Base-by-base conservation (phyloP, 345 rosid species). In the Microthlaspi erraticum region DNA sequence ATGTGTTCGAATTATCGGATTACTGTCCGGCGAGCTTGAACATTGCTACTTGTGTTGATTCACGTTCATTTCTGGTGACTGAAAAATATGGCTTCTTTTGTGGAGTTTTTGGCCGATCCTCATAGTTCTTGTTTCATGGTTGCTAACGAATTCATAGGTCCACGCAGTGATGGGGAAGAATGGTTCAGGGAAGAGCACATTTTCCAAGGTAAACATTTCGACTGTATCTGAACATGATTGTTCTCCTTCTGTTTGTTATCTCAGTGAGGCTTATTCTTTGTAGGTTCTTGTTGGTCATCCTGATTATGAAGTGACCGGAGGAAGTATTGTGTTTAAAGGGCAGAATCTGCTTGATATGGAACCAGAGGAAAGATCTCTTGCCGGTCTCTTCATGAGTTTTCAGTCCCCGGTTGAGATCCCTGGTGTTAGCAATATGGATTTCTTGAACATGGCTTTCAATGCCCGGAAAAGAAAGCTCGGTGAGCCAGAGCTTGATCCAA, bases 151-250 rank as follows among this genome's bases (percentile, higher is more conserved):
- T 20, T 44, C 59, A 50, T 73, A 94, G 99, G 57, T 95, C 64
- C 99, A 92, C 75, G 98, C 97, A 20, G 81, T 92, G 44, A 90
- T 92, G 99, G 99, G 99, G 48, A 92, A 88, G 82, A 95, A 95
- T 53, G 99, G 98, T 68, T 95, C 99, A 6, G 98, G 98, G 64
- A 95, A 92, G 86, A 95, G 97, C 82, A 95, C 98, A 2, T 85
- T 92, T 57, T 84, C 97, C 10, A 95, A 90, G 97, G 99, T 92
- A 54, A 31, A 34, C 36, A 4, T 45, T 19, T 50, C 2, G 9
- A n/a, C 46, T 46, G 20, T 44, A 16, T 34, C 10, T 18, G 8
- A 42, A 16, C 16, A 8, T 10, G 31, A n/a, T 16, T 71, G 66
- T 48, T 73, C 11, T 46, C 33, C 10, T 45, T 34, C 39, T 32